Evolutionary conservation across 1,284 basidiomycete species (phyloP).

Genomic region (Coriolopsis trogii): DNA sequence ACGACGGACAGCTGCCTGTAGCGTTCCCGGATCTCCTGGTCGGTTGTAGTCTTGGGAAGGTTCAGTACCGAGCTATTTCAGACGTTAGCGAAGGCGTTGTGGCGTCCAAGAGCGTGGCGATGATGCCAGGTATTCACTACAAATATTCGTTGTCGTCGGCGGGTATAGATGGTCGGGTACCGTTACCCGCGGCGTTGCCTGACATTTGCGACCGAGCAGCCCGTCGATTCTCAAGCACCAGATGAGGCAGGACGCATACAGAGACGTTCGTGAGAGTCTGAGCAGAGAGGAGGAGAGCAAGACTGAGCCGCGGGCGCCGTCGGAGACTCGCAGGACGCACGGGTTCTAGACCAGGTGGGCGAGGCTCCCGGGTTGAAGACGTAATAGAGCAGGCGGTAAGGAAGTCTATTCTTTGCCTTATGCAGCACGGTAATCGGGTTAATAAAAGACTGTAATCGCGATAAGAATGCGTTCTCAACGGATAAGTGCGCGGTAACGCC

Average conservation of each 20-base stretch:
- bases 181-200: conserved; percentile 7
- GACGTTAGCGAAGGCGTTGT: conserved; percentile 10
- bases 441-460: background rate
- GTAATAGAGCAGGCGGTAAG: conserved; percentile 12
- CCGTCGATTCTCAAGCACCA: background rate
- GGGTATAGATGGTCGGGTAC: background rate
- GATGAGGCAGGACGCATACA: conserved; percentile 13
- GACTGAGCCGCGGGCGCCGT: no score
- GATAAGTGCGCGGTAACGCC: conserved; percentile 9
- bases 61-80: conserved; percentile 64
- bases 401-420: conserved; percentile 2
- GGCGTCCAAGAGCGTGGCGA: conserved; percentile 6
- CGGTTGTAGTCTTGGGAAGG: conserved; percentile 62
- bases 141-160: conserved; percentile 24
- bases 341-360: no score
- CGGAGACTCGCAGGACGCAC: background rate
- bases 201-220: conserved; percentile 16
- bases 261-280: conserved; percentile 10
- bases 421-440: background rate
- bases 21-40: conserved; percentile 71
- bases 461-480: conserved; percentile 8
- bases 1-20: conserved; percentile 73
- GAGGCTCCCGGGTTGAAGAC: no score
- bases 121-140: conserved; percentile 25
- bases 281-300: background rate